phyloP scores from a whole-genome alignment of 1,284 basidiomycete genomes.

The Ganoderma lingzhi region DNA sequence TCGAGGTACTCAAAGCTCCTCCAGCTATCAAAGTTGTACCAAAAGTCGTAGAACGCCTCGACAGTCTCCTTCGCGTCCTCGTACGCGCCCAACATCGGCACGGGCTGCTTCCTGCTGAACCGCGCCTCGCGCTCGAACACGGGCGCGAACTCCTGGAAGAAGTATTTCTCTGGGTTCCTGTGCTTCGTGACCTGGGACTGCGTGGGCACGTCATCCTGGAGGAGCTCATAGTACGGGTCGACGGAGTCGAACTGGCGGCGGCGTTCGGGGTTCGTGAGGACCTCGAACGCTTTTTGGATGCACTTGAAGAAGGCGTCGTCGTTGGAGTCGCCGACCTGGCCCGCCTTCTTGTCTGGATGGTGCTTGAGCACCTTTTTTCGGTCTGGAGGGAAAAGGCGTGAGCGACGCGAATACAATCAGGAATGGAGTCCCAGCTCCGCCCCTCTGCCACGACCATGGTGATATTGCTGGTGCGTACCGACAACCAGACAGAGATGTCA shows the following conservation, averaged over 20 bases:
- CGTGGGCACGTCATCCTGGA: constrained; percentile 83
- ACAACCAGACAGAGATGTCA: background rate
- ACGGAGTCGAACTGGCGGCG: constrained; percentile 97
- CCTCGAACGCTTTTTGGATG: constrained; percentile 96
- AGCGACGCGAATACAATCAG: constrained; percentile 5
- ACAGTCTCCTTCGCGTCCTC: constrained; percentile 85
- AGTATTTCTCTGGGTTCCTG: constrained; percentile 63
- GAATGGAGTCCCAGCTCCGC: background rate
- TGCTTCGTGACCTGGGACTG: constrained; percentile 69
- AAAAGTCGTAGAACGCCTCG: constrained; percentile 97
- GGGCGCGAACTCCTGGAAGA: constrained; percentile 73
- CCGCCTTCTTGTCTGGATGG: constrained; percentile 98
- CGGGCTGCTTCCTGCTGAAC: constrained; percentile 91
- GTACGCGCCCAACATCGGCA: constrained; percentile 80
- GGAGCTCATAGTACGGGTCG: constrained; percentile 79
- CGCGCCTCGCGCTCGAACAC: constrained; percentile 93
- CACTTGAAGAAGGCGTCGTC: constrained; percentile 99
- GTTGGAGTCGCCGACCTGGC: constrained; percentile 76
- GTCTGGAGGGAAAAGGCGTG: constrained; percentile 55
- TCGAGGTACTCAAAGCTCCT: constrained; percentile 98
- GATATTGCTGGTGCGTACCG: background rate
- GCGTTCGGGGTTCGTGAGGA: constrained; percentile 87
- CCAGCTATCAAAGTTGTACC: constrained; percentile 99
- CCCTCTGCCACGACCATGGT: background rate
- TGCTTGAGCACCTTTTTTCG: constrained; percentile 99